Conservation (phyloP, 2,329 filamentous ascomycete species). For the Colletotrichum tabaci region DNA sequence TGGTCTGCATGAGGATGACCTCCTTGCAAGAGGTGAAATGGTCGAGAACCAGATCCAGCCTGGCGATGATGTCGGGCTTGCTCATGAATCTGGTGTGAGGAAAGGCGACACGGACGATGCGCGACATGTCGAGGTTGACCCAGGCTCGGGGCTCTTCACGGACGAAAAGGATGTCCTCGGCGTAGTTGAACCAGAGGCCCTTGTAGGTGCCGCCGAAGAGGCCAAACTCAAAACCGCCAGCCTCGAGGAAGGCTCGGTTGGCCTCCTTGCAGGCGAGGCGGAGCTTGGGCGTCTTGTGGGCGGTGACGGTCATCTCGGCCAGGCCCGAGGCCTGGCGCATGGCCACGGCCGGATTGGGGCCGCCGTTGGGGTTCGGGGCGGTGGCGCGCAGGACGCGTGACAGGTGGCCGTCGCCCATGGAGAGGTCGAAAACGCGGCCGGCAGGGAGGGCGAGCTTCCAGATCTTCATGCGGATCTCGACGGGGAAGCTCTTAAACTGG, state of each 20-base stretch:
- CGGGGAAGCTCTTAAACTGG: constrained; percentile 33
- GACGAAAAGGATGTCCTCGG: constrained; percentile 37
- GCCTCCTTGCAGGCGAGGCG: constrained; percentile 40
- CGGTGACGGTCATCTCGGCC: constrained; percentile 29
- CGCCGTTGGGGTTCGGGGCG: neutral
- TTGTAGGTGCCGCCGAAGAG: constrained; percentile 37
- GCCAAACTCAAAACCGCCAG: constrained; percentile 41
- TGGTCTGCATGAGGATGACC: constrained; percentile 36
- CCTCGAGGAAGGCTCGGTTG: constrained; percentile 30
- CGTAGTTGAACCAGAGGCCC: constrained; percentile 42
- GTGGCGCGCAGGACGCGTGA: constrained; percentile 30
- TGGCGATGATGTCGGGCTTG: constrained; percentile 13
- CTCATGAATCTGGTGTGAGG: constrained; percentile 34
- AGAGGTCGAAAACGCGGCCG: constrained; percentile 37
- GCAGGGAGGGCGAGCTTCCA: constrained; percentile 41
- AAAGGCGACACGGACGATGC: constrained; percentile 36
- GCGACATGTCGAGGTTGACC: constrained; percentile 37
- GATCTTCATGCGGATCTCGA: constrained; percentile 42
- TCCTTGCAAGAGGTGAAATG: constrained; percentile 36
- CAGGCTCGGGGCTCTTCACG: constrained; percentile 22
- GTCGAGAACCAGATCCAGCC: constrained; percentile 30
- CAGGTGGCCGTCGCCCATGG: constrained; percentile 28
- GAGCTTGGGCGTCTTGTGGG: constrained; percentile 39
- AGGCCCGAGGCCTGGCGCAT: constrained; percentile 29
- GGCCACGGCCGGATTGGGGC: constrained; percentile 16